These are phyloP conservation scores for Macrophomina phaseolina DNA, from an alignment of 2,329 filamentous ascomycete species.

Conservation along the genomic window DNA sequence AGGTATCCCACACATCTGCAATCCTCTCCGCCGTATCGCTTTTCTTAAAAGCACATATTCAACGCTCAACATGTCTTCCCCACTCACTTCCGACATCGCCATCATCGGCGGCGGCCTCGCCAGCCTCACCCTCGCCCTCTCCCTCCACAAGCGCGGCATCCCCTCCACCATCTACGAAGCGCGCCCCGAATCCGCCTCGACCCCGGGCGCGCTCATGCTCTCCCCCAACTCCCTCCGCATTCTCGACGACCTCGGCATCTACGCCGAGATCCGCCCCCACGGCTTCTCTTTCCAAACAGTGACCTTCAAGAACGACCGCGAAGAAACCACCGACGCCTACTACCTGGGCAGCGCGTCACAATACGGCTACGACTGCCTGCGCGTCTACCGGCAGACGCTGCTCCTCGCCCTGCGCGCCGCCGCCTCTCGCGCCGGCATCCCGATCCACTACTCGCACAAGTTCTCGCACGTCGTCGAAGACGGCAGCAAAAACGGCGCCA, in stretches of 20 bases:
- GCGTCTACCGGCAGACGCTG: constrained; percentile 60
- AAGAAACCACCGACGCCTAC: constrained; percentile 45
- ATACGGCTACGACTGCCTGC: constrained; percentile 60
- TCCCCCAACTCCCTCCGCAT: constrained; percentile 63
- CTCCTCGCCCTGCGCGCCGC: constrained; percentile 54
- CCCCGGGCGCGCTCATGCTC: constrained; percentile 62
- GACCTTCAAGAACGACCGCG: constrained; percentile 52
- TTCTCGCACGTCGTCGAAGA: constrained; percentile 49
- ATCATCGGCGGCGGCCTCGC: constrained; percentile 57
- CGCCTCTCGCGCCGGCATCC: constrained; percentile 48
- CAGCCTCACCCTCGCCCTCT: constrained; percentile 60
- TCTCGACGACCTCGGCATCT: constrained; percentile 57
- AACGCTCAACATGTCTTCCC: not conserved
- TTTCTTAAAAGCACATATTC: not conserved
- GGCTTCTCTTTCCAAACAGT: constrained; percentile 59
- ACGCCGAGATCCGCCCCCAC: constrained; percentile 49
- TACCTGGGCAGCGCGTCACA: constrained; percentile 55
- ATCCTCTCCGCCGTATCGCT: not conserved
- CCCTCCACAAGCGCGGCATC: constrained; percentile 60
- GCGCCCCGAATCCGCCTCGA: constrained; percentile 29
- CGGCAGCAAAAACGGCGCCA: constrained; percentile 41
- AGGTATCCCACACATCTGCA: not conserved
- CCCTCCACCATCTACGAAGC: constrained; percentile 43
- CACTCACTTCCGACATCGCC: constrained; percentile 39
- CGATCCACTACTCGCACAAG: constrained; percentile 55